Base-by-base conservation (phyloP, 2,329 filamentous ascomycete genomes). In the Dactylella cylindrospora region DNA sequence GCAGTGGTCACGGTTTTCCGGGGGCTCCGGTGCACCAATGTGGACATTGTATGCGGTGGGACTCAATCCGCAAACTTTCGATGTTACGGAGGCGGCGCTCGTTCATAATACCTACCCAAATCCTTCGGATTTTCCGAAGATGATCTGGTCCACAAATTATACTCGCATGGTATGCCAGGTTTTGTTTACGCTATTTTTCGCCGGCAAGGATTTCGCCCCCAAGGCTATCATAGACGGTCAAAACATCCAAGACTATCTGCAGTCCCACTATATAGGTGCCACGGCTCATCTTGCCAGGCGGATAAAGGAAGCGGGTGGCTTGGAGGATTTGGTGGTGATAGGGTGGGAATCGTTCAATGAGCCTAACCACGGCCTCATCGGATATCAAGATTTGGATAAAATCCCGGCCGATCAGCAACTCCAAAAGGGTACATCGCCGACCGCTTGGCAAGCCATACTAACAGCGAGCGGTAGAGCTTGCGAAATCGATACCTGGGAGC, bases 81-180 rank as follows among this genome's bases (percentile, higher is more conserved):
- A 84, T 46, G 83, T 82, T 15, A 98, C 90, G 10, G 86, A 96
- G 73, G 91, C 91, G 3, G 89, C 93, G 29, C 80, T 97, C 60
- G 91, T 98, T 5, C 93, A 98, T 47, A 98, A 97, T 70, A 94
- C 88, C 1, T 96, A 88, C 71, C 84, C 88, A 7, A 81, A 95
- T 15, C 89, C 90, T 6, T 84, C 84, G 20, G 80, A 84, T 1
- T 98, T 91, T 67, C 93, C 93, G 19, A 97, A 96, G 76, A 98
- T 98, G 94, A 91, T 97, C 55, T 98, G 93, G 93, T 90, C 91
- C 12, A 97, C 94, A 45, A 98, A 98, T 72, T 98, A 98, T 73
- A 86, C 83, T 64, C 82, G 93, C 19, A 78, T 97, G 43, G 90
- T 86, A 2, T 87, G 85, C 43, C 88, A 90, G 67, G 90, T 89